These are phyloP conservation scores for Pochonia chlamydosporia DNA, from an alignment of 2,329 filamentous ascomycete genomes.

Conservation along the genomic window DNA sequence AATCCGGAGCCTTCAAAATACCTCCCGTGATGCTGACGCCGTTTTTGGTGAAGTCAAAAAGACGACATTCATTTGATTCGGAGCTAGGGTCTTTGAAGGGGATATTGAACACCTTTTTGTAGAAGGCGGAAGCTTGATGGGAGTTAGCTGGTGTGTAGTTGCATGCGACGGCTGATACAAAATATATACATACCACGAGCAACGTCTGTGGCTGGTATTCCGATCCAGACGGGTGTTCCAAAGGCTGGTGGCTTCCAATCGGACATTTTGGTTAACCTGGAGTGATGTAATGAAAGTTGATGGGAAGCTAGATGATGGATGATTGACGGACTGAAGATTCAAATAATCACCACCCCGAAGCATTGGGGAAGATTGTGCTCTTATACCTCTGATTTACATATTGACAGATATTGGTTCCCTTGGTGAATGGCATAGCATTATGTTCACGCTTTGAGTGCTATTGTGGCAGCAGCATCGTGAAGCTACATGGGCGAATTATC, in stretches of 20 bases:
- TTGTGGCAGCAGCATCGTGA: no score
- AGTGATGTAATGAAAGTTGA: no score
- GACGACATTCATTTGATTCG: conserved; percentile 12
- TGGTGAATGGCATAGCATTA: no score
- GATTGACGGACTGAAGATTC: no score
- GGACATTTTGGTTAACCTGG: conserved; percentile 12
- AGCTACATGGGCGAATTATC: no score
- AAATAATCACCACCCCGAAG: no score
- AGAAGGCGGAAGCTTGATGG: conserved; percentile 20
- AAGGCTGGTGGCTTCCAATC: conserved; percentile 24
- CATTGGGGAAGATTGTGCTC: no score
- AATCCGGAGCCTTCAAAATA: conserved; percentile 20
- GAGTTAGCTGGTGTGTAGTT: no score
- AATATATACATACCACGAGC: conserved; percentile 15
- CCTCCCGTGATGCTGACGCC: conserved; percentile 21
- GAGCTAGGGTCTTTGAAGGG: conserved; percentile 14
- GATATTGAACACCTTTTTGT: conserved; percentile 22
- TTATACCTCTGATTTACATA: no score
- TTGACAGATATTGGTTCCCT: no score
- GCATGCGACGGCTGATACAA: neutral
- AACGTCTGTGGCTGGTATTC: conserved; percentile 21
- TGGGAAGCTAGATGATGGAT: no score
- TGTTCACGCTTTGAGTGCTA: no score
- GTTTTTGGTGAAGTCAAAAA: conserved; percentile 23
- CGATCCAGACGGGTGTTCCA: conserved; percentile 22